A percentile compares a stretch with the other conserved stretches of the same genome.
These are phyloP conservation scores for Canna indica DNA, from an alignment of 176 grass and related monocot species.

Conservation along the genomic window DNA sequence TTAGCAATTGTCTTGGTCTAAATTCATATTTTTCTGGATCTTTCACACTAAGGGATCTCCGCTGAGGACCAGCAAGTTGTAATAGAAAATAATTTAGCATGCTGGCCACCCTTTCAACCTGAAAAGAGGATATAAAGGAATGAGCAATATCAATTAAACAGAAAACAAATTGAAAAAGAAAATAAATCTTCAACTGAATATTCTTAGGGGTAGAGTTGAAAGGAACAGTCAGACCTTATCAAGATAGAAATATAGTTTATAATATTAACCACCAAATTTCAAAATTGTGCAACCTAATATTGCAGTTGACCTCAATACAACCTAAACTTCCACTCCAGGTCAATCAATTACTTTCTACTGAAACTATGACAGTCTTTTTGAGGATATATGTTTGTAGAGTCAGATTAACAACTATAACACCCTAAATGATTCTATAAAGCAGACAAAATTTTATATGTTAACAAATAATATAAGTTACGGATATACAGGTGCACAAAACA, in stretches of 20 bases:
- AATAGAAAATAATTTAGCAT: conserved; percentile 99
- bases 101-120: conserved; percentile 95
- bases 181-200: not conserved
- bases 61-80: conserved; percentile 94
- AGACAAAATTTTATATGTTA: not conserved
- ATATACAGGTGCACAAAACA: not conserved
- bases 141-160: conserved; percentile 7
- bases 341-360: not conserved
- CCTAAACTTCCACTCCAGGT: not conserved
- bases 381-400: not conserved
- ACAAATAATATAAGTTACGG: not conserved
- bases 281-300: not conserved
- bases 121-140: conserved; percentile 13
- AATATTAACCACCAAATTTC: not conserved
- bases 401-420: not conserved
- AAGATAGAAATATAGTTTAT: not conserved
- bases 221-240: not conserved
- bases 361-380: not conserved
- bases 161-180: not conserved
- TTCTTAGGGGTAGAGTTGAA: not conserved
- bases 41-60: conserved; percentile 95
- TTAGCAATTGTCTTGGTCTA: conserved; percentile 83
- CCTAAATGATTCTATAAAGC: not conserved
- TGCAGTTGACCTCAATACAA: not conserved
- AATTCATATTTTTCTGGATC: conserved; percentile 99